Base-by-base conservation (phyloP, 2,329 filamentous ascomycete species). In the Fusarium sp. region DNA sequence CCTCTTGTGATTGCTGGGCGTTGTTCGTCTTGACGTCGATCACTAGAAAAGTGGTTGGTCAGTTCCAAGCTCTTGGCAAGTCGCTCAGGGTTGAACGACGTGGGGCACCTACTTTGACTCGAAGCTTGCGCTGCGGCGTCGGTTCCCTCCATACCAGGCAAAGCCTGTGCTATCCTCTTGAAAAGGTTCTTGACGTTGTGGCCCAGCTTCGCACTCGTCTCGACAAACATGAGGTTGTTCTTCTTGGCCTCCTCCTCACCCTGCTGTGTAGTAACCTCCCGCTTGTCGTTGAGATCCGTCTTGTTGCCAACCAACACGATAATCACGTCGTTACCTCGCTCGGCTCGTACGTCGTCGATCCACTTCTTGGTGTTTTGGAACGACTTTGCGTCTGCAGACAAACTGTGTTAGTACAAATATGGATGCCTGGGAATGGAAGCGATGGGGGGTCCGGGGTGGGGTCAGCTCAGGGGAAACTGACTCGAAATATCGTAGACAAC, bases 341-440 rank as follows among this genome's bases (percentile, higher is more conserved):
- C 97, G 61, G 95, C 96, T 72, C 97, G 91, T 68, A 99, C 97
- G 82, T 99, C 97, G 82, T 99, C 97, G 76, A 99, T 97, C 97
- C 97, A 99, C 89, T 99, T 99, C 81, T 95, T 92, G 64, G 97
- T 99, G 85, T 99, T 98, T 83, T 98, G 94, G 88, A 99, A 99
- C 27, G 95, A 97, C 85, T 98, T 98, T 74, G 93, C 93, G 84
- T 97, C 92, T 94, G 78, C 36, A 22, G 58, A 52, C 38, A 59
- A 35, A 20, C n/a, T 31, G 11, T 70, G 62, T 80, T 73, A 80
- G 77, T 54, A 65, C 52, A 58, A 66, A 68, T 69, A 31, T 63
- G 59, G 58, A 63, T 68, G 71, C 59, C 58, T 63, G 45, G 40
- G 54, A 71, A 42, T 68, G 58, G 40, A 27, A 58, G 57, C 63